A percentile compares a stretch with the other conserved stretches of the same genome.
Evolutionary conservation across 768 basidiomycete genomes (phyloP).

Genomic region (Boletus edulis): DNA sequence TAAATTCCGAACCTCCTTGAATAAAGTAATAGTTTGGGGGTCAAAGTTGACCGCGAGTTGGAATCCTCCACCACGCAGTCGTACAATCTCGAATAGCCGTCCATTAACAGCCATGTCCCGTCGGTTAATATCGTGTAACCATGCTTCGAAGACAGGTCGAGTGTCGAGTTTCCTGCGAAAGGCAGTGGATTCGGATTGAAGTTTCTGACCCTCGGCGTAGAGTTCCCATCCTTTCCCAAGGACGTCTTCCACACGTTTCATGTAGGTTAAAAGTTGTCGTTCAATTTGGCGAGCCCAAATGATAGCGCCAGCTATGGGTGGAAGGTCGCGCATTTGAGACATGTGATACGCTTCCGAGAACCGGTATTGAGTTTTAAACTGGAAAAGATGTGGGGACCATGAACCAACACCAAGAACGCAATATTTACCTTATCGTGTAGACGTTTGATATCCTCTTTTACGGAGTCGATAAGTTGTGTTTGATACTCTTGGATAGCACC

Average conservation of each 20-base stretch:
- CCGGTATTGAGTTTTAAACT: slow-evolving; percentile 97
- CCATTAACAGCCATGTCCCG: slow-evolving; percentile 92
- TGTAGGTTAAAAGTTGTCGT: slow-evolving; percentile 91
- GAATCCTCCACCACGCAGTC: slow-evolving; percentile 68
- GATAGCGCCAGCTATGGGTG: slow-evolving; percentile 97
- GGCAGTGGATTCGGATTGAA: slow-evolving; percentile 85
- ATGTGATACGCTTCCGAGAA: slow-evolving; percentile 96
- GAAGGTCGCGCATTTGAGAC: slow-evolving; percentile 97
- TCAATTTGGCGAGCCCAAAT: slow-evolving; percentile 99
- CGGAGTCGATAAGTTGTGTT: slow-evolving; percentile 96
- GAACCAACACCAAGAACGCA: not conserved
- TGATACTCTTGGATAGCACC: slow-evolving; percentile 99
- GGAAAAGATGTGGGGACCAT: slow-evolving; percentile 1
- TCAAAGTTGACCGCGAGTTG: slow-evolving; percentile 97
- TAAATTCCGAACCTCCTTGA: slow-evolving; percentile 96
- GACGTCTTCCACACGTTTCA: slow-evolving; percentile 99
- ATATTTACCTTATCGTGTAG: slow-evolving; percentile 80
- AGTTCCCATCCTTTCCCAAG: slow-evolving; percentile 98
- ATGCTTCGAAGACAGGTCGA: slow-evolving; percentile 90
- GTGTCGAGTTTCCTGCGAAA: slow-evolving; percentile 98
- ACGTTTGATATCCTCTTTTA: slow-evolving; percentile 96
- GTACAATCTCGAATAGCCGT: slow-evolving; percentile 87
- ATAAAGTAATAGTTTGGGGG: slow-evolving; percentile 95
- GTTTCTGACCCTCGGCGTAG: slow-evolving; percentile 98
- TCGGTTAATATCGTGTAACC: slow-evolving; percentile 93